phyloP scores from a whole-genome alignment of 1,139 yeast species.

The Arxiozyma telluris region DNA sequence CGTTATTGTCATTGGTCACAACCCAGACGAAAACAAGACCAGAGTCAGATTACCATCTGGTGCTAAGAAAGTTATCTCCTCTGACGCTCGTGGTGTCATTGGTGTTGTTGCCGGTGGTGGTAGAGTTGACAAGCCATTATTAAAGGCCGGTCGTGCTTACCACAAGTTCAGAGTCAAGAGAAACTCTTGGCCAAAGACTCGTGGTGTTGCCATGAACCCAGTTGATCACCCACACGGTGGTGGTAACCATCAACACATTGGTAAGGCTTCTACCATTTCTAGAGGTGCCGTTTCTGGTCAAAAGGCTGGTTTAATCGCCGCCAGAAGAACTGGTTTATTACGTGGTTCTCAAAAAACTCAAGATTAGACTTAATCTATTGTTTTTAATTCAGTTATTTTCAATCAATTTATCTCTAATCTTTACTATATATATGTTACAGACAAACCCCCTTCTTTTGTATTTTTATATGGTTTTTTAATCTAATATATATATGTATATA shows the following conservation, averaged over 20 bases:
- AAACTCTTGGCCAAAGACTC: conserved; percentile 99
- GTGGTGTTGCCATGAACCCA: conserved; percentile 99
- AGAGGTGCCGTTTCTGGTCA: conserved; percentile 99
- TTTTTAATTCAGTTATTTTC: neutral
- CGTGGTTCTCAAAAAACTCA: conserved; percentile 99
- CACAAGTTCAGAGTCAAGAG: conserved; percentile 98
- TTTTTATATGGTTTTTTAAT: conserved; percentile 10
- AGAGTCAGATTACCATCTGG: conserved; percentile 99
- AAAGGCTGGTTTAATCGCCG: conserved; percentile 99
- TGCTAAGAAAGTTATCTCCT: conserved; percentile 92
- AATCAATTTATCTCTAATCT: conserved; percentile 2
- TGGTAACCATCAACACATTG: conserved; percentile 99
- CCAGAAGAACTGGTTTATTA: conserved; percentile 99
- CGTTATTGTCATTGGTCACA: conserved; percentile 98
- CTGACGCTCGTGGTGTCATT: conserved; percentile 97
- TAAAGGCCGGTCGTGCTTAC: conserved; percentile 99
- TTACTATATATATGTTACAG: conserved; percentile 1
- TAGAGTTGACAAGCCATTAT: conserved; percentile 98
- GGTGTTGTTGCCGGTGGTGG: conserved; percentile 99
- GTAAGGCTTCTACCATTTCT: conserved; percentile 99
- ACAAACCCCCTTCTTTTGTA: conserved; percentile 7
- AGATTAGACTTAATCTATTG: conserved; percentile 40
- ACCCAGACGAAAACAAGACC: conserved; percentile 98
- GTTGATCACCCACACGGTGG: conserved; percentile 99
- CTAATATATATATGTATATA: neutral